Evolutionary conservation across 139 green algal species (phyloP).

Genomic region (Limnomonas spitsbergensis): DNA sequence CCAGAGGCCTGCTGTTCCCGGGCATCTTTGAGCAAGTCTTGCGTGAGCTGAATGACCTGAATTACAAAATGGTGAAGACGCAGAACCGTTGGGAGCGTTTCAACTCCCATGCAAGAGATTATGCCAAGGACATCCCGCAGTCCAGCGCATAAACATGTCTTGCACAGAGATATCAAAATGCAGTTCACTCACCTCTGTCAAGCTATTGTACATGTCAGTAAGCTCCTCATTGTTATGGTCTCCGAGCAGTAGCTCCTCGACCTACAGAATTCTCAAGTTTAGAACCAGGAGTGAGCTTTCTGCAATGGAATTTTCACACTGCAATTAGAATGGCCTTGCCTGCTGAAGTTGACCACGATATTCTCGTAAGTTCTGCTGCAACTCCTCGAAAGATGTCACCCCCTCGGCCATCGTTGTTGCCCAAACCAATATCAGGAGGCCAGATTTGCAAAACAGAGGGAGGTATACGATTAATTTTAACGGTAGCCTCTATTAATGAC

Average conservation of each 20-base stretch:
- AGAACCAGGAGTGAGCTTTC: too few species aligned
- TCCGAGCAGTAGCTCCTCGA: constrained; percentile 68
- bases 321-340: too few species aligned
- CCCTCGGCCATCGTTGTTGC: constrained; percentile 6
- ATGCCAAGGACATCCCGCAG: not conserved
- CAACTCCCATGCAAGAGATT: too few species aligned
- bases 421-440: too few species aligned
- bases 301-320: too few species aligned
- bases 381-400: constrained; percentile 39
- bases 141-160: too few species aligned
- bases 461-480: too few species aligned
- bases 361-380: constrained; percentile 51
- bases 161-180: too few species aligned
- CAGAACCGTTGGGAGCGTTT: too few species aligned
- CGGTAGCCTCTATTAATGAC: too few species aligned
- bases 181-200: constrained; percentile 67
- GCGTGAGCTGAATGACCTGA: constrained; percentile 74
- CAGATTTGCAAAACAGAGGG: too few species aligned
- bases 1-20: constrained; percentile 11
- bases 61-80: not conserved
- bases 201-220: constrained; percentile 62
- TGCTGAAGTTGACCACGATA: constrained; percentile 59
- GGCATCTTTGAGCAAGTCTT: constrained; percentile 63
- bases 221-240: constrained; percentile 73
- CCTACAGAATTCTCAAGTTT: constrained; percentile 54